Evolutionary conservation across 805 yeast species (phyloP), one percentile per base, ranked within the genome.

Genomic region (Cyberlindnera mrakii): DNA sequence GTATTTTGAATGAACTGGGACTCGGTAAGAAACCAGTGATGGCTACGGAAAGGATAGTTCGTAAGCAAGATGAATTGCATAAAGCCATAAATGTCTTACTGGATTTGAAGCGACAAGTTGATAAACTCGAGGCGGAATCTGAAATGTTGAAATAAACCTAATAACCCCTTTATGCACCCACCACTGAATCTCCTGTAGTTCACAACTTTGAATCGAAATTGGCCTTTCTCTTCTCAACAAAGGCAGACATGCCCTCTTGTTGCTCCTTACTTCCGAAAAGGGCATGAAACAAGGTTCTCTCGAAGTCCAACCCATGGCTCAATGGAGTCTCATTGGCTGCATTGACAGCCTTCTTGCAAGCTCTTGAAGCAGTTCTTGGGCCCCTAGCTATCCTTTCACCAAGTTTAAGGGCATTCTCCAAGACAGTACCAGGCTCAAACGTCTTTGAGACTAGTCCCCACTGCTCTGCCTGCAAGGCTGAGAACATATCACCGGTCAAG

Each of bases 61-160:
- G 80, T 6, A 79, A 78, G 55, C 89, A 84, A 57, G 97, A 91
- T 53, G 78, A 78, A 44, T 64, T 93, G 41, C 71, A 85, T 39
- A 80, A 81, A 49, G 69, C 81, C 0, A 85, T 87, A 27, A 80
- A 79, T 11, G 74, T 82, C 2, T 67, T 91, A 49, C 68, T 90
- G 43, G 98, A 93, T 43, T 70, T 90, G 14, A 91, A 91, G 65
- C 83, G 79, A 59, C 95, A 87, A 44, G 78, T 79, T 17, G 99
- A 93, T 61, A 89, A 88, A 64, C 67, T 90, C 13, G 90, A 86
- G 49, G 81, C 95, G 3, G 98, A 91, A 52, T 72, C 77, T 32
- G 68, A 71, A 29, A 68, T 81, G 20, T 43, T 53, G n/a, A 51
- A 43, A 62, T 67, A n/a, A 25, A 16, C 27, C 9, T 23, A 23